phyloP scores from a whole-genome alignment of 768 basidiomycete genomes.

The Glaciozyma antarctica region DNA sequence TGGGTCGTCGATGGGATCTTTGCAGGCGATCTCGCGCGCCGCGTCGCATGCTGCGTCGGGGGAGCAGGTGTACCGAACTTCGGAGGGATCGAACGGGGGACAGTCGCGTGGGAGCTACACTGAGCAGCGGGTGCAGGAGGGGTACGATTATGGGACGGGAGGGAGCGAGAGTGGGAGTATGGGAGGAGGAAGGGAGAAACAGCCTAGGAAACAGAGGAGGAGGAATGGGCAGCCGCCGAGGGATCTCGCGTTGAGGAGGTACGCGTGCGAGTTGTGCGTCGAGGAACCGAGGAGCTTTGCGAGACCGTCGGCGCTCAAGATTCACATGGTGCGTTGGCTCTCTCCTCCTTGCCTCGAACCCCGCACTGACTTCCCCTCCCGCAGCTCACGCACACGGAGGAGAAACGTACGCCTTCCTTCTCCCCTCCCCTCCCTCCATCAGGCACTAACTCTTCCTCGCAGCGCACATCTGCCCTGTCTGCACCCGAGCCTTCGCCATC shows the following conservation, averaged over 20 bases:
- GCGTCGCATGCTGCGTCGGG: no score
- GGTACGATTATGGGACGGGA: no score
- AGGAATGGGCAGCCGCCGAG: not conserved
- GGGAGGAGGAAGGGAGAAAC: no score
- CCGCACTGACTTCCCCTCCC: not conserved
- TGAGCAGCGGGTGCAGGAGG: no score
- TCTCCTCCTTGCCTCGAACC: not conserved
- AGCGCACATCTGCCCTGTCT: slow-evolving; percentile 33
- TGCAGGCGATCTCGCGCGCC: no score
- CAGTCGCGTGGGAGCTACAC: no score
- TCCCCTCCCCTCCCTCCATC: not conserved
- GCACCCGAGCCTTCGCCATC: slow-evolving; percentile 37
- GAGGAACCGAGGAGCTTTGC: not conserved
- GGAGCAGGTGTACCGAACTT: no score
- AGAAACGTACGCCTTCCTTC: slow-evolving; percentile 10
- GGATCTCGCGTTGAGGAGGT: not conserved
- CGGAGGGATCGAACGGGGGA: no score
- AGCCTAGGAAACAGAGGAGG: no score
- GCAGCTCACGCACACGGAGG: slow-evolving; percentile 12
- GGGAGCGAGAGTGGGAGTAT: no score
- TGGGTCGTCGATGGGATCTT: no score
- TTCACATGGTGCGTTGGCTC: not conserved
- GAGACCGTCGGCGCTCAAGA: slow-evolving; percentile 2
- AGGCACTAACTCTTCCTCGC: not conserved
- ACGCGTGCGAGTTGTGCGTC: slow-evolving; percentile 10